Percentiles rank a stretch among this genome's conserved stretches.
phyloP scores from a whole-genome alignment of 2,329 filamentous ascomycete species.

The Cryoendolithus antarcticus region DNA sequence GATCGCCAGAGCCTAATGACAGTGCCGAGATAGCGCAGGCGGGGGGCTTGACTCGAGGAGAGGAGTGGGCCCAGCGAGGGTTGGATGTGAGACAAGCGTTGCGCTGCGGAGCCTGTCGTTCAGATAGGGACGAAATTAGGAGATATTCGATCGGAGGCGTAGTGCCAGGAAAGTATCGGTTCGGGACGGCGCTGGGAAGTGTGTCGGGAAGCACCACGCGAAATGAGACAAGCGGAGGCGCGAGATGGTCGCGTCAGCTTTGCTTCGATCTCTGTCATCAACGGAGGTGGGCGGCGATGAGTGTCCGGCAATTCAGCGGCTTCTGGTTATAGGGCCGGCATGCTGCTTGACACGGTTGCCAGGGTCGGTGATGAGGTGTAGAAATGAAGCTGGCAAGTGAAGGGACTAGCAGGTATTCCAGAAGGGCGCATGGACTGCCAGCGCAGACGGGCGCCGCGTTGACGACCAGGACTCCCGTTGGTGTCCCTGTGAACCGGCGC shows the following conservation, averaged over 20 bases:
- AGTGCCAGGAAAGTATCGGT: constrained; percentile 1
- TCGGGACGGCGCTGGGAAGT: too few relatives aligned
- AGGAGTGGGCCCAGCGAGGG: constrained; percentile 14
- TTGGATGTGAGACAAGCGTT: constrained; percentile 17
- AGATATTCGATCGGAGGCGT: not conserved
- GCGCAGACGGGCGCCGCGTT: constrained; percentile 2
- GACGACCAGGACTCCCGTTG: not conserved
- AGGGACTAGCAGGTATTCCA: constrained; percentile 6
- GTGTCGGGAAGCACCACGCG: too few relatives aligned
- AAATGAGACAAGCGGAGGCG: constrained; percentile 1
- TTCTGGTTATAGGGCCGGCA: constrained; percentile 1
- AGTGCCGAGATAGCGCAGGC: constrained; percentile 20
- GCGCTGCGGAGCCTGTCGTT: constrained; percentile 1
- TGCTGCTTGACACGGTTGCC: constrained; percentile 4
- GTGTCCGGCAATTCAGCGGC: constrained; percentile 3
- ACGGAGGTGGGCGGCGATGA: constrained; percentile 1
- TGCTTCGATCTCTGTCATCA: too few relatives aligned
- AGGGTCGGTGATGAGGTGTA: constrained; percentile 7
- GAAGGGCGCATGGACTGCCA: constrained; percentile 4
- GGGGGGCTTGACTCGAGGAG: constrained; percentile 16
- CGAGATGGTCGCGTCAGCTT: not conserved
- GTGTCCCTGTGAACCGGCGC: not conserved
- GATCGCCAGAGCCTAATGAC: constrained; percentile 16
- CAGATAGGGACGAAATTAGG: constrained; percentile 1
- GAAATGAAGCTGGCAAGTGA: constrained; percentile 6